These are phyloP conservation scores for Penicillium coprophilum DNA, from an alignment of 495 filamentous ascomycete genomes.

Conservation along the genomic window DNA sequence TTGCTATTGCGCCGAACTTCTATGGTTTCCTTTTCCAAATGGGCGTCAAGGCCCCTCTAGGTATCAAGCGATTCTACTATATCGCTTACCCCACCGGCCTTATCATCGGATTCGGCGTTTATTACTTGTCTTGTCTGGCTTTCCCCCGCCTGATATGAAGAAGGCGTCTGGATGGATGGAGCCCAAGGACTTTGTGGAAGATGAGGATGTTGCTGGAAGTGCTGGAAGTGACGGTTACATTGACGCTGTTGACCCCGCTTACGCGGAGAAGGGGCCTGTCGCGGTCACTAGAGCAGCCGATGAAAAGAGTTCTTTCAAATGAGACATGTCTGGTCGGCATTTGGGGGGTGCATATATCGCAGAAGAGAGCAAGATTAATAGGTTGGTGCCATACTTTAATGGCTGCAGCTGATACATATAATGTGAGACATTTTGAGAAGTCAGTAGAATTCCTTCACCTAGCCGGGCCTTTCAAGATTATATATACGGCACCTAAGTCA, in stretches of 20 bases:
- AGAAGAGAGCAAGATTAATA: background rate
- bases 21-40: conserved; percentile 41
- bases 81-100: conserved; percentile 36
- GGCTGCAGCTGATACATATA: background rate
- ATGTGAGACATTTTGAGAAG: background rate
- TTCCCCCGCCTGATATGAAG: conserved; percentile 22
- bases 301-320: conserved; percentile 1
- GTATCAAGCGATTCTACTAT: conserved; percentile 36
- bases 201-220: conserved; percentile 14
- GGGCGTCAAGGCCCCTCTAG: conserved; percentile 34
- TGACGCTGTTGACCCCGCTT: background rate
- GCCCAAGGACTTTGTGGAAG: conserved; percentile 35
- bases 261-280: conserved; percentile 2
- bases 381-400: background rate
- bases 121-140: conserved; percentile 20
- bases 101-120: conserved; percentile 28
- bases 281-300: background rate
- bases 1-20: conserved; percentile 33
- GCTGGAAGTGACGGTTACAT: background rate
- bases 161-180: conserved; percentile 32
- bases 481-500: too few species aligned
- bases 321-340: background rate
- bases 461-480: too few species aligned
- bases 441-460: too few species aligned
- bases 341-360: background rate